These are phyloP conservation scores for Chalciporus sp. DNA, from an alignment of 1,284 basidiomycete genomes.

Conservation along the genomic window DNA sequence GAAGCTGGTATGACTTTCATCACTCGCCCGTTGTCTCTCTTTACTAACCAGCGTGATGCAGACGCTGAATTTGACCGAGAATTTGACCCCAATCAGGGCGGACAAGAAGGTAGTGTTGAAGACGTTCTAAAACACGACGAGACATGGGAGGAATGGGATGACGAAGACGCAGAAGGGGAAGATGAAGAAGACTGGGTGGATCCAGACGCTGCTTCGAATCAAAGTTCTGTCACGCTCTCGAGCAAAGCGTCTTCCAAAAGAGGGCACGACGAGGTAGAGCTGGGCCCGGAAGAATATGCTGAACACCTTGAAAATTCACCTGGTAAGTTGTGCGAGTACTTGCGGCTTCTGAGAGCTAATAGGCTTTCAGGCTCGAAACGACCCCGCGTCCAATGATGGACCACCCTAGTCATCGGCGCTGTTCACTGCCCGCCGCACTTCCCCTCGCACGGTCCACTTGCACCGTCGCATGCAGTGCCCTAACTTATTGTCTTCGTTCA, in stretches of 20 bases:
- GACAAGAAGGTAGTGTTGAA: constrained; percentile 23
- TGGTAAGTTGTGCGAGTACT: constrained; percentile 37
- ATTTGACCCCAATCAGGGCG: constrained; percentile 18
- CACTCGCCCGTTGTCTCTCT: background rate
- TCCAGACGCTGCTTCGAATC: constrained; percentile 38
- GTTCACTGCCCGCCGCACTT: background rate
- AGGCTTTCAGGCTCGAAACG: constrained; percentile 38
- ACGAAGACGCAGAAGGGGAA: constrained; percentile 46
- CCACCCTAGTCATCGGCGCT: background rate
- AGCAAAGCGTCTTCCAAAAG: constrained; percentile 50
- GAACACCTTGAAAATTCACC: constrained; percentile 43
- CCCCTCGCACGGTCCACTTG: constrained; percentile 1
- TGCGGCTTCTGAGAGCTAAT: background rate
- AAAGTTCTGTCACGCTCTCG: constrained; percentile 48
- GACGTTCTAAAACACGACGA: constrained; percentile 17
- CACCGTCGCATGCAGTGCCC: constrained; percentile 13
- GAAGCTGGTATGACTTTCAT: constrained; percentile 25
- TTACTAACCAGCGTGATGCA: constrained; percentile 15
- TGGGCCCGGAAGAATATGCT: constrained; percentile 36
- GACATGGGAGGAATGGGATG: constrained; percentile 41
- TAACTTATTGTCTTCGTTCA: constrained; percentile 33
- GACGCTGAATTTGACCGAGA: constrained; percentile 31
- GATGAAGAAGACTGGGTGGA: constrained; percentile 39
- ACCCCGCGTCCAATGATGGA: constrained; percentile 35
- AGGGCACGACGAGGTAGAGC: constrained; percentile 49